A percentile compares a stretch with the other conserved stretches of the same genome.
These are phyloP conservation scores for Eremochloa ophiuroides DNA, from an alignment of 176 grass and related monocot genomes.

Conservation along the genomic window DNA sequence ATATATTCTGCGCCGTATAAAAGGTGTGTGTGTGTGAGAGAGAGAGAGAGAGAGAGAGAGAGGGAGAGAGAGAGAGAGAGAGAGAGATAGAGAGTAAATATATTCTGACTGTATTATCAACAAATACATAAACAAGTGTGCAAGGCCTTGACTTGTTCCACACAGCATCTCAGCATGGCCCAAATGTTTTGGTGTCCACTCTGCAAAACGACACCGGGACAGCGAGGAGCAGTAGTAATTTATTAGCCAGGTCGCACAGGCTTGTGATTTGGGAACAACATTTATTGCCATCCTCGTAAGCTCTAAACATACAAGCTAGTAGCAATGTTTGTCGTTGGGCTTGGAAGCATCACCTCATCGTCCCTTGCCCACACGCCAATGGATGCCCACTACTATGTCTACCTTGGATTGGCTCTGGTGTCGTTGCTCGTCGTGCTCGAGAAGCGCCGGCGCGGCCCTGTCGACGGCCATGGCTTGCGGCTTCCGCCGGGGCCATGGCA, in stretches of 20 bases:
- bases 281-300: neutral
- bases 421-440: neutral
- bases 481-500: slow-evolving; percentile 10
- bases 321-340: neutral
- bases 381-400: neutral
- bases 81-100: no score
- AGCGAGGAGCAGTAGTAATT: neutral
- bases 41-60: no score
- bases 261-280: neutral
- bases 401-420: neutral
- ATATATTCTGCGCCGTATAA: neutral
- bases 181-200: neutral
- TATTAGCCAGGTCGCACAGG: neutral
- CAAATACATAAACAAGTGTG: neutral
- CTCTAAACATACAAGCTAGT: neutral
- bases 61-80: no score
- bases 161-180: neutral
- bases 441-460: neutral
- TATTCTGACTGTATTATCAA: neutral
- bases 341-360: neutral
- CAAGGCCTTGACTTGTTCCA: neutral
- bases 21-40: no score
- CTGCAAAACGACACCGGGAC: neutral
- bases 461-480: neutral
- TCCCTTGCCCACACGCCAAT: neutral